Base-by-base conservation (phyloP, 805 yeast species). In the Saccharomycopsis oosterbeekiorum region DNA sequence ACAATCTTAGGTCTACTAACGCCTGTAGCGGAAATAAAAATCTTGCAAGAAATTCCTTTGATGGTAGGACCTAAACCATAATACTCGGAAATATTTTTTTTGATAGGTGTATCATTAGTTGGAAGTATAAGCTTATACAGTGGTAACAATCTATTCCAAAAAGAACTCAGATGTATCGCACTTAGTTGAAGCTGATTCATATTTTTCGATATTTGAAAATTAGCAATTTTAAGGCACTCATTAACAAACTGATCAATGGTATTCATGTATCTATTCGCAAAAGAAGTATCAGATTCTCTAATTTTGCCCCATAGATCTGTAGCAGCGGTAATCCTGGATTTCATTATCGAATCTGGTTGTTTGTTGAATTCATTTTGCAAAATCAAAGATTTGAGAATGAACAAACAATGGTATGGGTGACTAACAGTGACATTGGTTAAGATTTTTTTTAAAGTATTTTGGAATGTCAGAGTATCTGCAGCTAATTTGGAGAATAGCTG, bases 1-100 rank as follows among this genome's bases (percentile, higher is more conserved):
- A 85, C 76, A 58, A 96, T 86, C 69, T 93, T 93, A 0, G 99
- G 99, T 63, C 84, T 78, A 64, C 97, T 89, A 11, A 93, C 72
- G 2, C 99, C 99, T 0, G 94, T 83, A 0, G 84, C 66, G 0
- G 98, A 94, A n/a, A 89, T 77, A 0, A 71, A 64, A 1, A 92
- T 74, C 1, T 68, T 71, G 12, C 55, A n/a, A 3, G 76, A 78
- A 1, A 89, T 78, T 0, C 67, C 64, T 0, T 64, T 53, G 54
- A 94, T 80, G 0, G 69, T 67, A 0, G 89, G 84, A 14, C 17
- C 9, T 0, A 83, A 70, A 12, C 68, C 60, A 12, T 69, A 60
- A 67, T 88, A 86, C 12, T 76, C 72, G 1, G 78, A 75, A 15
- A 5, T 12, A 50, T 75, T 73, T 1, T 69, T 68, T 1, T 81